Evolutionary conservation across 1,284 basidiomycete species (phyloP).

Genomic region (Rhodotorula sp.): DNA sequence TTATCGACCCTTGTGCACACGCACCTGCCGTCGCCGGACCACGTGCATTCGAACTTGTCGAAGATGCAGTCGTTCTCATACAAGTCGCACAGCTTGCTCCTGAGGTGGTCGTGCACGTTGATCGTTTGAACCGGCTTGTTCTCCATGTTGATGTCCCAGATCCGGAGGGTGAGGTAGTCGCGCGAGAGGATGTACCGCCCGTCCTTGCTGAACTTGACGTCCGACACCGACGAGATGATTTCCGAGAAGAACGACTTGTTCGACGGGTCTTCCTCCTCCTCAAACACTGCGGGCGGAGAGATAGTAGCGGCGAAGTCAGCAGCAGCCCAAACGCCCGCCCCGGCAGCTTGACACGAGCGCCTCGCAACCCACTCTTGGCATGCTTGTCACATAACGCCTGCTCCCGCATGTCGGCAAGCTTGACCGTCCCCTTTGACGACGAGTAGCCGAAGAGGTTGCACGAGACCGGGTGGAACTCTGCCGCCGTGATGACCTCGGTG

Average conservation of each 20-base stretch:
- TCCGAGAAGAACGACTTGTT: constrained; percentile 99
- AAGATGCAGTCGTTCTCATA: constrained; percentile 99
- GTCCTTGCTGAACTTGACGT: constrained; percentile 98
- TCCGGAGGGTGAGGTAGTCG: constrained; percentile 96
- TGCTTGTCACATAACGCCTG: constrained; percentile 95
- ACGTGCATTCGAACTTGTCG: constrained; percentile 98
- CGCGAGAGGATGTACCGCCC: constrained; percentile 95
- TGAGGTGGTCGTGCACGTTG: constrained; percentile 96
- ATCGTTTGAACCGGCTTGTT: constrained; percentile 94
- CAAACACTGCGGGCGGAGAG: constrained; percentile 66
- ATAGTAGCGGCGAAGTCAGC: not conserved
- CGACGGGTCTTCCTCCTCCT: constrained; percentile 96
- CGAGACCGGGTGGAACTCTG: constrained; percentile 95
- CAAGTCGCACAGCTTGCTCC: constrained; percentile 94
- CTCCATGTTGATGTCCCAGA: constrained; percentile 99
- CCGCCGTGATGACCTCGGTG: constrained; percentile 98
- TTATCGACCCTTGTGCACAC: constrained; percentile 49
- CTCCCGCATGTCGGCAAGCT: constrained; percentile 99
- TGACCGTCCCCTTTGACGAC: constrained; percentile 99
- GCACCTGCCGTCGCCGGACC: constrained; percentile 91
- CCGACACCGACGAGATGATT: constrained; percentile 99
- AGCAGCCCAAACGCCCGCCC: no score
- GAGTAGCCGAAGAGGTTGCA: constrained; percentile 99
- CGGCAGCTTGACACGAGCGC: not conserved
- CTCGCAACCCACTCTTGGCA: constrained; percentile 75